Percentiles rank a stretch among this genome's conserved stretches.
phyloP scores from a whole-genome alignment of 345 rosid genomes.

The Cardamine occulta region DNA sequence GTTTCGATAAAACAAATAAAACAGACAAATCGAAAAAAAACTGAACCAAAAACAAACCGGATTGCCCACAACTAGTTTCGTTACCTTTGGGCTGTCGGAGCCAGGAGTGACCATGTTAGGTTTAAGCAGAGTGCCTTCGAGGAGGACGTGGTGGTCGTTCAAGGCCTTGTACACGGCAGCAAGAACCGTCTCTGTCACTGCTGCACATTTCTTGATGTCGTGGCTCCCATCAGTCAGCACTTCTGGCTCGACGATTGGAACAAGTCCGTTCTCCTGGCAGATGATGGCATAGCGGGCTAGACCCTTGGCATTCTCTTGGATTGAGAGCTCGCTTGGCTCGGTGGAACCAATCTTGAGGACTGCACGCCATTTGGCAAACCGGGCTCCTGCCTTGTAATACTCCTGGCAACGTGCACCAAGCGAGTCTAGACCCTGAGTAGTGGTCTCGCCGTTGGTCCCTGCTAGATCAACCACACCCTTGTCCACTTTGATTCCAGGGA shows the following conservation, averaged over 20 bases:
- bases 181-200: conserved; percentile 78
- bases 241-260: conserved; percentile 94
- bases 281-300: conserved; percentile 93
- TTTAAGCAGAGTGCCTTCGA: conserved; percentile 93
- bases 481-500: conserved; percentile 96
- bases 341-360: conserved; percentile 86
- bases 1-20: background rate
- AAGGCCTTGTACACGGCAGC: conserved; percentile 93
- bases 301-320: conserved; percentile 93
- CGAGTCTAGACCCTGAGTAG: conserved; percentile 91
- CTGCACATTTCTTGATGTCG: conserved; percentile 82
- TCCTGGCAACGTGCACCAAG: conserved; percentile 80
- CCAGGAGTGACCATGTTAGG: conserved; percentile 99
- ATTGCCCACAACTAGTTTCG: background rate
- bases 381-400: conserved; percentile 91
- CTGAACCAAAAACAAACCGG: background rate
- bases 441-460: conserved; percentile 88
- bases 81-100: conserved; percentile 85
- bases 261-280: conserved; percentile 94
- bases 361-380: conserved; percentile 98
- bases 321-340: conserved; percentile 78
- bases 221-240: conserved; percentile 83
- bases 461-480: conserved; percentile 87
- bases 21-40: background rate
- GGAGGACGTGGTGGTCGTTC: conserved; percentile 92